Base-by-base conservation (phyloP, 805 yeast species). In the Ascoidea rubescens region DNA sequence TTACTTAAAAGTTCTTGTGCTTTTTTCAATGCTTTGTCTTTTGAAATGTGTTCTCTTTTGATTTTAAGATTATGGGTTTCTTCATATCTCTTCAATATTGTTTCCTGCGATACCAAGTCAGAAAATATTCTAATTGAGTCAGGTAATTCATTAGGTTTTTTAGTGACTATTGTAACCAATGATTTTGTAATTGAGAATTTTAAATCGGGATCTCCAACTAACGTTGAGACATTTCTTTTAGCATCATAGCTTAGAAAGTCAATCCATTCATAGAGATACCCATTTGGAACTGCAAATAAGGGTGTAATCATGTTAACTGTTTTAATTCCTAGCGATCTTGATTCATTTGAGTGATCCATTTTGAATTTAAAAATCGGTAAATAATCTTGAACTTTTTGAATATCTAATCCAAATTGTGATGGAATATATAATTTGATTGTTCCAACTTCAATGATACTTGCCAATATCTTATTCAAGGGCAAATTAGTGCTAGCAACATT, bases 61-160 rank as follows among this genome's bases (percentile, higher is more conserved):
- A 74, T 55, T 31, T 60, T 67, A 48, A 67, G 67, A 50, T 64
- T 58, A 55, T 72, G 69, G 8, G 58, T 51, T 54, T 66, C 58
- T 59, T 75, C 78, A 56, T 73, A 78, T 44, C 55, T 63, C 10
- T 64, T 57, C 50, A 69, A 61, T 4, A 74, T 60, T 16, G 74
- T 68, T 52, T 67, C 68, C 37, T 68, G 61, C 0, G 76, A 59
- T 46, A 69, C 61, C n/a, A 51, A 56, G 43, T 68, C 76, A 16
- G 79, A 72, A 50, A 66, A 67, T 42, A 77, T 60, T 58, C 72
- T 68, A 17, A 78, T 54, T 21, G 49, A 56, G 55, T 77, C 73
- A 31, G 82, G 80, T 17, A 78, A 57, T 37, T 37, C 43, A 10
- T 37, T 37, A 10, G 43, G 14, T 2, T 14, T 14, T 10, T 37